Base-by-base conservation (phyloP, 257 asterid genomes). In the Jaltomata sinuosa region DNA sequence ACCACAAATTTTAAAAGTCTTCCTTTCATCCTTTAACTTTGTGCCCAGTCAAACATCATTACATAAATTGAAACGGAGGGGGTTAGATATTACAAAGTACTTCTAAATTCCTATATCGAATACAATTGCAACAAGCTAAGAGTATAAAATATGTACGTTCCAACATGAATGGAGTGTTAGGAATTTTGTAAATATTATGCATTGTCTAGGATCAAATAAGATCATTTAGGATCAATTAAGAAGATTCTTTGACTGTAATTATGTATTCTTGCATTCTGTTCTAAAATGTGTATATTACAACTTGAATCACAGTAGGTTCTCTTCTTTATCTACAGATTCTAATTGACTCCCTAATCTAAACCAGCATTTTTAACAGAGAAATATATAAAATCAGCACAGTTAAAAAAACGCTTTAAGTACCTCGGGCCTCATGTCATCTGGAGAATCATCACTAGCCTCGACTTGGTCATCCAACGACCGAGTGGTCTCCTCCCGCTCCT, bases 401-500 rank as follows among this genome's bases (percentile, higher is more conserved):
- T 16, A 27, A 76, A 29, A 36, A 27, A 50, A 49, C 25, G 3
- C 27, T 8, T 16, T 77, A 49, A 77, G 40, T 67, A 94, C 99
- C 97, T 94, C 94, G 19, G 85, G 87, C 86, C 89, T 96, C 59
- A 78, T 86, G 59, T 91, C 97, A 78, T 88, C 94, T 57, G 88
- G 80, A 68, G 92, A 92, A 82, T 92, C 97, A 84, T 95, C 98
- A 91, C 98, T 93, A 42, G 84, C 87, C 61, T 92, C 97, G 7
- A 11, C 82, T 61, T 84, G 91, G 29, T 93, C 97, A 77, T 94
- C 96, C 91, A 90, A 81, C 88, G 88, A 6, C 52, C 93, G 94
- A 88, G 91, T 93, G 89, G 87, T 91, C 92, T 93, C 99, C 86
- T 93, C 97, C 19, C 97, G 88, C 90, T 96, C 99, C 87, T 94